Evolutionary conservation across 2,329 filamentous ascomycete species (phyloP), one percentile per base, ranked within the genome.

Genomic region (Colletotrichum navitas): DNA sequence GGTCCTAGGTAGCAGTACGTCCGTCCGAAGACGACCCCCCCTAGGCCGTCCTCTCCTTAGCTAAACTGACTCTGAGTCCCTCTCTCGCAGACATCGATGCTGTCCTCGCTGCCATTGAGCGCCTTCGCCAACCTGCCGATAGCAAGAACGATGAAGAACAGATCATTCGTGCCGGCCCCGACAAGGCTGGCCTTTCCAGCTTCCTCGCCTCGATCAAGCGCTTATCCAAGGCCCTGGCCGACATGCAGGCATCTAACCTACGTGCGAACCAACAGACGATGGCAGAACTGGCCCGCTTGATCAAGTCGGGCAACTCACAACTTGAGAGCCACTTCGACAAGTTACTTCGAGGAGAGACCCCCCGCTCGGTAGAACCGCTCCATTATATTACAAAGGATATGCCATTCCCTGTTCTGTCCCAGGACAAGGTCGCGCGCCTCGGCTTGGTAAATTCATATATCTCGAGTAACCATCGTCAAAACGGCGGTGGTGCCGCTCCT

Each of bases 151-250:
- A 93, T 74, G 96, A 99, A 81, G 96, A 99, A 81, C 91, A 92
- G 66, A 94, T 98, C 74, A 95, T 99, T 78, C 91, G 94, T 65
- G 90, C 91, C 75, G 94, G 94, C n/a, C 95, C 95, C 1, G 91
- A 94, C 76, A 92, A 92, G 81, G 91, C 91, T 41, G 95, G 95
- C 51, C 84, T 99, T 68, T 88, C 90, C 47, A 93, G 93, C 76
- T 99, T 97, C 81, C 89, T 99, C 61, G 91, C 91, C 56, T 97
- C 95, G 7, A 90, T 98, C 76, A 96, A 97, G 82, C 92, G 96
- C 52, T 89, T 97, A 41, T 94, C 92, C 77, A 93, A 93, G 79
- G 93, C 95, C n/a, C 86, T 98, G 66, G 83, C 86, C 72, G 93
- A 97, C 73, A 92, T 99, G 83, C 93, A 93, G 79, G 88, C 93